These are phyloP conservation scores for Cryphonectria carpinicola DNA, from an alignment of 2,329 filamentous ascomycete genomes.

Conservation along the genomic window DNA sequence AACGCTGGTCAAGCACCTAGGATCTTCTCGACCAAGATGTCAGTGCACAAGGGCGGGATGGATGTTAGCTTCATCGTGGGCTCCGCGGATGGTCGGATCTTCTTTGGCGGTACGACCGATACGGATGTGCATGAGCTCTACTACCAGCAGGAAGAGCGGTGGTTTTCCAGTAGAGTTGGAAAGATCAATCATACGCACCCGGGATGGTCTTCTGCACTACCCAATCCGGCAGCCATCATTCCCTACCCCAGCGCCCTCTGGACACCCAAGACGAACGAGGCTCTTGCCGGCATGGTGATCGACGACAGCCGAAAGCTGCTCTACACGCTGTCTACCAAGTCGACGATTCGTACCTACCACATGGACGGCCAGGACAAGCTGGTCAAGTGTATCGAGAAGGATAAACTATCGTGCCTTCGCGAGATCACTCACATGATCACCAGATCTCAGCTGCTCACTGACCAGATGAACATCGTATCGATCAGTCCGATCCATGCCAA, in stretches of 20 bases:
- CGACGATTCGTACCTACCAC: constrained; percentile 89
- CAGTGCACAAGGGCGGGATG: constrained; percentile 73
- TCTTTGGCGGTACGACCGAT: constrained; percentile 80
- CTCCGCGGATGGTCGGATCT: constrained; percentile 86
- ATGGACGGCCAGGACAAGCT: constrained; percentile 70
- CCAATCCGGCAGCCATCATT: constrained; percentile 46
- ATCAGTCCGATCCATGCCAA: constrained; percentile 81
- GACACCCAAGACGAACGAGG: constrained; percentile 59
- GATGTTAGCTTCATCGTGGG: constrained; percentile 79
- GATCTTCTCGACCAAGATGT: constrained; percentile 89
- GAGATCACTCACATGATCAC: constrained; percentile 88
- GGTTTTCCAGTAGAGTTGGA: constrained; percentile 87
- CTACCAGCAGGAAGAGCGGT: constrained; percentile 96
- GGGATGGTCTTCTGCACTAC: constrained; percentile 67
- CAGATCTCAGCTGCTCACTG: constrained; percentile 70
- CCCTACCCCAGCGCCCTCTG: constrained; percentile 51
- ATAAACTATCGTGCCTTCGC: constrained; percentile 61
- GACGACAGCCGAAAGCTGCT: constrained; percentile 88
- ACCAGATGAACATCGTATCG: constrained; percentile 74
- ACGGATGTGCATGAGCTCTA: constrained; percentile 92
- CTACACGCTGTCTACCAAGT: constrained; percentile 86
- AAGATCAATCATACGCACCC: constrained; percentile 87
- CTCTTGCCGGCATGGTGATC: constrained; percentile 78
- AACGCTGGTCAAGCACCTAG: constrained; percentile 67
- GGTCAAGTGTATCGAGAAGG: constrained; percentile 68